Evolutionary conservation across 176 grass and related monocot genomes (phyloP).

Genomic region (Saccharum officinarum): DNA sequence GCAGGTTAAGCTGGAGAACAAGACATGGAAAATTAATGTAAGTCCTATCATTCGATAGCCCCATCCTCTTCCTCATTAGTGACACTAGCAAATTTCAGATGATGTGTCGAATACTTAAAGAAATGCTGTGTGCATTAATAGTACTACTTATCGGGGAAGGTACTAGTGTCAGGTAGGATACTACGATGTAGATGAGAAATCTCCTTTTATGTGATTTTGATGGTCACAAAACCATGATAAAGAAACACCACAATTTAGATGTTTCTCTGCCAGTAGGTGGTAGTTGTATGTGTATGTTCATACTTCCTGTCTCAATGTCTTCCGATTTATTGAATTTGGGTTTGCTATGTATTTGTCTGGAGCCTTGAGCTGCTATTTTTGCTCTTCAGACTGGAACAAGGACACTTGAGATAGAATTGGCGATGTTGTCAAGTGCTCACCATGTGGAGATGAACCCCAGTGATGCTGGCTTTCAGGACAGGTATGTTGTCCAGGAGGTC

Average conservation of each 20-base stretch:
- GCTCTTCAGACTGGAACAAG: conserved; percentile 72
- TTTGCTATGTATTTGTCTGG: background rate
- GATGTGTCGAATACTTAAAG: background rate
- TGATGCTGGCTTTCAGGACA: conserved; percentile 96
- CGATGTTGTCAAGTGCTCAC: conserved; percentile 74
- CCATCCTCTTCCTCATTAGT: background rate
- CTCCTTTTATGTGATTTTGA: background rate
- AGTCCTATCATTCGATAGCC: conserved; percentile 32
- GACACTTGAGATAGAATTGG: conserved; percentile 80
- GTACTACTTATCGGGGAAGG: background rate
- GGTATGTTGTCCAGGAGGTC: conserved; percentile 97
- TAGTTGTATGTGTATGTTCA: background rate
- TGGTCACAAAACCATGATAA: background rate
- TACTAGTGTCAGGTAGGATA: background rate
- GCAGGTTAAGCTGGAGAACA: conserved; percentile 98
- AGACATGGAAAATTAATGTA: conserved; percentile 96
- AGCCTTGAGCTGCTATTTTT: conserved; percentile 13
- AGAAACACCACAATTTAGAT: background rate
- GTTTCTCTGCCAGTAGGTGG: background rate
- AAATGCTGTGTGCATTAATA: background rate
- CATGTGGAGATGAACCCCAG: conserved; percentile 97
- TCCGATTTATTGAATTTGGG: background rate
- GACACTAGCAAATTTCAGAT: background rate
- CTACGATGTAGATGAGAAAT: background rate
- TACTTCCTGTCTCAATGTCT: background rate